Evolutionary conservation across 208 protist genomes (phyloP).

Genomic region (Crithidia expoeki): DNA sequence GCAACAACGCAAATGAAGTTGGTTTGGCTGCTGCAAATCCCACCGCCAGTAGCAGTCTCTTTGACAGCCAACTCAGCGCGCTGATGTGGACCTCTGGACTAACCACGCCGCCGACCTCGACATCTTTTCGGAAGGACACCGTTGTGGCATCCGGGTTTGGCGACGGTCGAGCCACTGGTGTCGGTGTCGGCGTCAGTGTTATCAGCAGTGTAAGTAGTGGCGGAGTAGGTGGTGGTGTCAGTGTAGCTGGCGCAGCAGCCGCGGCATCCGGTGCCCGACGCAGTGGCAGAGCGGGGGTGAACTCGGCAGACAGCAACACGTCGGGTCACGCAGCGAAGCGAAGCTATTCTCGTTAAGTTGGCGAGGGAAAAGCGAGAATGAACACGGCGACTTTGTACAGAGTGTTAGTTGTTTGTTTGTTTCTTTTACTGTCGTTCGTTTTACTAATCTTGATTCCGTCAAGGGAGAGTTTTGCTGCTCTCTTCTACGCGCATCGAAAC

Average conservation of each 20-base stretch:
- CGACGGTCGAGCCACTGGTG: background rate
- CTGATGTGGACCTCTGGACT: conserved; percentile 29
- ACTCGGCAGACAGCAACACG: background rate
- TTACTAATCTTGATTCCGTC: too few species aligned
- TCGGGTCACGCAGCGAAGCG: conserved; percentile 7
- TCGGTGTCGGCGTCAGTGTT: conserved; percentile 3
- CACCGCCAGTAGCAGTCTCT: background rate
- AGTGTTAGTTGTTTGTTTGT: too few species aligned
- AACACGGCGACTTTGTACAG: background rate
- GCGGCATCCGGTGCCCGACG: background rate
- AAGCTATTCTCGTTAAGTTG: conserved; percentile 20
- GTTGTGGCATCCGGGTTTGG: too few species aligned
- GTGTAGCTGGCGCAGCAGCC: background rate
- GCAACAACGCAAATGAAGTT: conserved; percentile 2
- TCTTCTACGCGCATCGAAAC: too few species aligned
- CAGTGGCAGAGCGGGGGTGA: background rate
- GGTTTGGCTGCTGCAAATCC: too few species aligned
- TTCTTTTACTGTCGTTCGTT: background rate
- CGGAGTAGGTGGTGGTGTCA: background rate
- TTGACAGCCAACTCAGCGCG: conserved; percentile 20
- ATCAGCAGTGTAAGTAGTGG: background rate
- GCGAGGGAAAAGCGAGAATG: background rate
- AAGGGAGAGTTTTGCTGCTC: too few species aligned
- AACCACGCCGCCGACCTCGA: background rate
- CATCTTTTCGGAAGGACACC: background rate